Base-by-base conservation (phyloP, 2,329 filamentous ascomycete species). In the Chrysoporthe deuterocubensis region DNA sequence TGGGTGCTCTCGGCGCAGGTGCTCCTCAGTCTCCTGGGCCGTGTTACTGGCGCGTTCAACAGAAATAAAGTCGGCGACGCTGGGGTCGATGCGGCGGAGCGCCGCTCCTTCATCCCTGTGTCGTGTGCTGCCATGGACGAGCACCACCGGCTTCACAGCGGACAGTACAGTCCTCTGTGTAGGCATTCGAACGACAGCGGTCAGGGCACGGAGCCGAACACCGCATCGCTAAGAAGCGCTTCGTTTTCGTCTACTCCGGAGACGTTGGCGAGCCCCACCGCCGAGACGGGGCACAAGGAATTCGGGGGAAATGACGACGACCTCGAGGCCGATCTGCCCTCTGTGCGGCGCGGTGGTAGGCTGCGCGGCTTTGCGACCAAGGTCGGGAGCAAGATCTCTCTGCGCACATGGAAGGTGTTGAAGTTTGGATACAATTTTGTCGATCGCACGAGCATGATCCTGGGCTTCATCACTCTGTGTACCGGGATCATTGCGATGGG, bases 401-500 rank as follows among this genome's bases (percentile, higher is more conserved):
- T 80, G 7, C 82, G 86, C 34, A 81, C 87, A 0, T 85, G 91
- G 78, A 85, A 81, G 62, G 77, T 86, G 32, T 74, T 94, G 32
- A 79, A 84, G 43, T 76, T 90, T 52, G 77, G 84, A 0, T 93
- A 94, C 77, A 84, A 89, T 61, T 75, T 90, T 8, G 81, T 96
- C 42, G 93, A 97, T 76, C 89, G 94, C 62, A 84, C 90, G 2
- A 90, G 96, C 69, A 80, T 97, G 44, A 85, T 93, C 0, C 84
- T 97, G 50, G 93, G 92, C 1, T 97, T 94, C 73, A 80, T 92
- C 56, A 86, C 89, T 0, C 78, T 97, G 18, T 81, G 86, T 26
- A 91, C 89, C 4, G 95, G 95, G 5, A 85, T 91, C 46, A 85
- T 92, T 42, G 89, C 93, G 0, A 94, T 92, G 75, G 92, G 89